These are phyloP conservation scores for Trichophyton verrucosum DNA, from an alignment of 2,329 filamentous ascomycete species.

Conservation along the genomic window DNA sequence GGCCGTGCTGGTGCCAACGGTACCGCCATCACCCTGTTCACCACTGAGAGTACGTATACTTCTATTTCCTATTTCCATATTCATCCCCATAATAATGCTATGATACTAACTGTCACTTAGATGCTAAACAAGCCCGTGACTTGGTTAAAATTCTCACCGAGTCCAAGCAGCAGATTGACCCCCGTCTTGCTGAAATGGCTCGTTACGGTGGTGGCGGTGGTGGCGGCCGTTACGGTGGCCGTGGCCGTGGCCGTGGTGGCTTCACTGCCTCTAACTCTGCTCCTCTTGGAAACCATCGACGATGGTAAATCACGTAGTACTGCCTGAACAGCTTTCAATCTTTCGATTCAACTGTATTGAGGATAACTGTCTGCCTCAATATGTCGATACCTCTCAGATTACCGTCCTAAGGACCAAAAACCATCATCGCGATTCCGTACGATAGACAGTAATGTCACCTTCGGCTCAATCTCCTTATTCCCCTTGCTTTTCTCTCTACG, in stretches of 20 bases:
- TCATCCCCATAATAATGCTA: neutral
- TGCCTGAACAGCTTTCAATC: neutral
- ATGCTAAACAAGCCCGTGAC: constrained; percentile 92
- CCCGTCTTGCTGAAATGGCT: constrained; percentile 88
- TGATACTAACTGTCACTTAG: constrained; percentile 33
- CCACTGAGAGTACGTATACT: constrained; percentile 80
- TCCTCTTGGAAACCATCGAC: constrained; percentile 43
- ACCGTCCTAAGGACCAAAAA: constrained; percentile 1
- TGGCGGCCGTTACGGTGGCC: constrained; percentile 53
- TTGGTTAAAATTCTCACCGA: constrained; percentile 84
- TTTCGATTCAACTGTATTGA: constrained; percentile 1
- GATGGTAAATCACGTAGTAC: constrained; percentile 38
- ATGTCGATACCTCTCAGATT: neutral
- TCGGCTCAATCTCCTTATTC: neutral
- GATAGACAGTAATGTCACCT: neutral
- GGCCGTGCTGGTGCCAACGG: constrained; percentile 71
- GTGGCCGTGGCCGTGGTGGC: constrained; percentile 51
- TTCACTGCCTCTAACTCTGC: constrained; percentile 48
- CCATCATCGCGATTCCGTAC: neutral
- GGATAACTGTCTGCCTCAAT: neutral
- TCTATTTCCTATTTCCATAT: neutral
- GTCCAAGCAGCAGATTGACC: constrained; percentile 96
- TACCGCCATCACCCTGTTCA: constrained; percentile 97
- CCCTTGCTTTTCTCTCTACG: neutral
- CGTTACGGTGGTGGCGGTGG: constrained; percentile 77